Evolutionary conservation across 352 stramenopile genomes (phyloP).

Genomic region (Saprolegnia diclina): DNA sequence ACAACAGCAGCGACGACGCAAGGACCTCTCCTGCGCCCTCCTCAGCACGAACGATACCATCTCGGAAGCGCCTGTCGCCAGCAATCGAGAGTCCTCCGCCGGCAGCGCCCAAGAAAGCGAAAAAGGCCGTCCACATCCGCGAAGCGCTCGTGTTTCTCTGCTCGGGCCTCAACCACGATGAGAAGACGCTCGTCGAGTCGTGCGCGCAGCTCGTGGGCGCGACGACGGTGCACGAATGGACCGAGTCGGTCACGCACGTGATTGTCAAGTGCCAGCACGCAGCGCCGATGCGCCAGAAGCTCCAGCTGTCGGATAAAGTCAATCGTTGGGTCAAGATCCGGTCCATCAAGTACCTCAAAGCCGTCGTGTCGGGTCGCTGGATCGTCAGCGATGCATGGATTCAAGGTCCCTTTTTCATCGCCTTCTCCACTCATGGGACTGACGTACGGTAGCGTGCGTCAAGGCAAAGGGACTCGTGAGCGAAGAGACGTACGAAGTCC

Average conservation of each 20-base stretch:
- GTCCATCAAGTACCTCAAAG: constrained; percentile 84
- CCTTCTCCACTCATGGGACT: constrained; percentile 36
- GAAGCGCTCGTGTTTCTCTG: constrained; percentile 30
- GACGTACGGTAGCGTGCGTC: constrained; percentile 30
- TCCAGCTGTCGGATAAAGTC: constrained; percentile 29
- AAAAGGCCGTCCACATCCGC: not conserved
- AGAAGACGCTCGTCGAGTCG: constrained; percentile 27
- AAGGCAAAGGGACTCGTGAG: constrained; percentile 29
- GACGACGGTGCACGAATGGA: constrained; percentile 46
- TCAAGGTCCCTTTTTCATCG: constrained; percentile 31
- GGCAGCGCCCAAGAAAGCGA: not conserved
- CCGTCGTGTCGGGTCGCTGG: constrained; percentile 67
- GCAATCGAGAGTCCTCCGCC: not conserved
- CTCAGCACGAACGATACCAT: not conserved
- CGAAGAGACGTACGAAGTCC: constrained; percentile 33
- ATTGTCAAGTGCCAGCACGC: constrained; percentile 58
- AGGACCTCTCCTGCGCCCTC: not conserved
- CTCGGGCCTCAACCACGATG: constrained; percentile 30
- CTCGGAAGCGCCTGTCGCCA: not conserved
- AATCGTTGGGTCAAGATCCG: constrained; percentile 76
- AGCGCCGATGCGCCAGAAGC: constrained; percentile 30
- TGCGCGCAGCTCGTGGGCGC: constrained; percentile 29
- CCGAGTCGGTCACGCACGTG: constrained; percentile 64
- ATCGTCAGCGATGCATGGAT: constrained; percentile 82
- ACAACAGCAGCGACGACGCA: not conserved